Evolutionary conservation across 2,329 filamentous ascomycete genomes (phyloP), one percentile per base, ranked within the genome.

Genomic region (Colletotrichum kahawae): DNA sequence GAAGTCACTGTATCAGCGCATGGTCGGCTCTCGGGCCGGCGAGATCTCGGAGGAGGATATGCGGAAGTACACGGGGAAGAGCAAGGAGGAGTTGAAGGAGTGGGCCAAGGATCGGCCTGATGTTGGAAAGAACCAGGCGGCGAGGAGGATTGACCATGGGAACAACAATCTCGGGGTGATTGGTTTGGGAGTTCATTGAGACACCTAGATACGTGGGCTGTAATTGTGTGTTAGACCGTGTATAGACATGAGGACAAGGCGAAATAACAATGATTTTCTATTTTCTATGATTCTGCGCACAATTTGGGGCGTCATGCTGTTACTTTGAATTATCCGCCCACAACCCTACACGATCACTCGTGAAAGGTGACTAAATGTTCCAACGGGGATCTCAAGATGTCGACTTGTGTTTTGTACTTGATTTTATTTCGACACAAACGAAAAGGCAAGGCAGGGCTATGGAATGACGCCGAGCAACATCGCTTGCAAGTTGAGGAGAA

Each of bases 41-140:
- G 77, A 77, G 27, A 81, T 84, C 60, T 83, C 80, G 74, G 84
- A 87, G 73, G 84, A 83, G 12, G 85, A 86, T 72, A 76, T 87
- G 33, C 65, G 80, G 34, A 85, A 85, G 75, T 85, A 86, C 80
- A 86, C 85, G 38, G 85, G 85, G 77, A 86, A 82, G 78, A 79
- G 76, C 27, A 78, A 78, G 38, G 77, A 51, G 1, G 75, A 80
- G 76, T 78, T 87, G 65, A 78, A 79, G 18, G 48, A 78, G 5
- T 87, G 84, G 85, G 82, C 83, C 27, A 82, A 82, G 34, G 79
- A 78, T 4, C 78, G 81, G 29, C 84, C 86, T 1, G 84, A 83
- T 16, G 85, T 87, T 4, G 86, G 80, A 38, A 83, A 80, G 64
- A 85, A 87, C 71, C 84, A 85, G 67, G 77, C 81, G 21, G 83